phyloP scores from a whole-genome alignment of 208 protist species.

The Acanthamoeba triangularis region DNA sequence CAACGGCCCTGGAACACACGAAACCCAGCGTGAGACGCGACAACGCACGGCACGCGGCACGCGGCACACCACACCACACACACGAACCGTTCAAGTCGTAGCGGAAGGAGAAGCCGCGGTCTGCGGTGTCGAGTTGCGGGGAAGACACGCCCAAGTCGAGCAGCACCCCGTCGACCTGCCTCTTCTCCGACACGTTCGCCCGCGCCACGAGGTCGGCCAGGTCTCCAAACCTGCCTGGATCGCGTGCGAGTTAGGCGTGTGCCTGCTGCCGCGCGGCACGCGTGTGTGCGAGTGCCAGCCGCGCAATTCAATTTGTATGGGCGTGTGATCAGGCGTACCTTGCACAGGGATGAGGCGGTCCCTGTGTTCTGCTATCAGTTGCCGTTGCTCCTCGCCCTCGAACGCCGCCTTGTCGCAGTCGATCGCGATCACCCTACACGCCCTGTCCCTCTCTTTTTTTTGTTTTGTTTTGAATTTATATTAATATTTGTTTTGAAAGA shows the following conservation, averaged over 20 bases:
- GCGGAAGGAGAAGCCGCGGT: constrained; percentile 72
- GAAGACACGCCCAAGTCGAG: constrained; percentile 66
- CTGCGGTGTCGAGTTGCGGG: constrained; percentile 53
- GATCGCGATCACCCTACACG: constrained; percentile 54
- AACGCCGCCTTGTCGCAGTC: constrained; percentile 65
- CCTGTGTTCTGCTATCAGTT: neutral
- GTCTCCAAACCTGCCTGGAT: constrained; percentile 47
- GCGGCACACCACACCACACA: neutral
- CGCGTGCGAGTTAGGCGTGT: neutral
- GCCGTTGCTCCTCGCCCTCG: neutral
- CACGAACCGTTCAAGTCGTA: constrained; percentile 4
- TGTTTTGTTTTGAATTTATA: no score
- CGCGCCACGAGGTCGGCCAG: neutral
- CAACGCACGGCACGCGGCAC: neutral
- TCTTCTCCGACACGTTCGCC: neutral
- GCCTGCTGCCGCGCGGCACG: no score
- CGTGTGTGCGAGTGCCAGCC: neutral
- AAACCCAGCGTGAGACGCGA: neutral
- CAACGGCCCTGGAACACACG: neutral
- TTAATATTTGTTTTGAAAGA: no score
- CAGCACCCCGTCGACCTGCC: constrained; percentile 43
- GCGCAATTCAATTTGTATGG: neutral
- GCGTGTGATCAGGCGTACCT: neutral
- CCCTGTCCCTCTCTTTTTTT: neutral
- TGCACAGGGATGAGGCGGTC: constrained; percentile 5